Evolutionary conservation across 2,329 filamentous ascomycete species (phyloP).

Genomic region (Dactylellina cionopaga): DNA sequence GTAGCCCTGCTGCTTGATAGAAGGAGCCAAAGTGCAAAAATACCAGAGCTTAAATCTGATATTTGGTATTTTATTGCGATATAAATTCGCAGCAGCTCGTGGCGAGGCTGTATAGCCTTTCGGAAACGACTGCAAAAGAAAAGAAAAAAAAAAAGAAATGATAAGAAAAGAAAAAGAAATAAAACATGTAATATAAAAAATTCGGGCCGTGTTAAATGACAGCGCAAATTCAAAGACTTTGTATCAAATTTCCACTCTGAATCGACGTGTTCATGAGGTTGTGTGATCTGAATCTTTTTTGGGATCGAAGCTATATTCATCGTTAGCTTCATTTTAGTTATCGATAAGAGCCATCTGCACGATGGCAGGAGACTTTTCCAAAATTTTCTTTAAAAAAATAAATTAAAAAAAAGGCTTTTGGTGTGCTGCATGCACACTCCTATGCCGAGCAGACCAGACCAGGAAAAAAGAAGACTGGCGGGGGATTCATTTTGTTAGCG

Average conservation of each 20-base stretch:
- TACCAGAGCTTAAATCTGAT: no score
- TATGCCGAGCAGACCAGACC: slow-evolving; percentile 3
- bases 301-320: no score
- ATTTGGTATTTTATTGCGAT: neutral
- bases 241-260: neutral
- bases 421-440: slow-evolving; percentile 14
- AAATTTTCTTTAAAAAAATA: no score
- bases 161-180: neutral
- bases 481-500: neutral
- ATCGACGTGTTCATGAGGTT: neutral
- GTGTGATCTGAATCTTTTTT: no score
- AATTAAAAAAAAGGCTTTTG: slow-evolving; percentile 5
- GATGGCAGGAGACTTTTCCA: no score
- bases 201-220: neutral
- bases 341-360: slow-evolving; percentile 45
- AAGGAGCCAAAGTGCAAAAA: neutral
- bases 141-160: neutral
- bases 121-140: neutral
- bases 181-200: no score
- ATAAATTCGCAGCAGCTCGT: neutral
- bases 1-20: neutral
- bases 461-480: neutral
- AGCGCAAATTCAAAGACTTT: neutral
- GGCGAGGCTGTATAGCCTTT: neutral
- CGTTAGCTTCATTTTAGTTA: slow-evolving; percentile 3